Evolutionary conservation across 2,329 filamentous ascomycete genomes (phyloP).

Genomic region (Cladosporium velox): DNA sequence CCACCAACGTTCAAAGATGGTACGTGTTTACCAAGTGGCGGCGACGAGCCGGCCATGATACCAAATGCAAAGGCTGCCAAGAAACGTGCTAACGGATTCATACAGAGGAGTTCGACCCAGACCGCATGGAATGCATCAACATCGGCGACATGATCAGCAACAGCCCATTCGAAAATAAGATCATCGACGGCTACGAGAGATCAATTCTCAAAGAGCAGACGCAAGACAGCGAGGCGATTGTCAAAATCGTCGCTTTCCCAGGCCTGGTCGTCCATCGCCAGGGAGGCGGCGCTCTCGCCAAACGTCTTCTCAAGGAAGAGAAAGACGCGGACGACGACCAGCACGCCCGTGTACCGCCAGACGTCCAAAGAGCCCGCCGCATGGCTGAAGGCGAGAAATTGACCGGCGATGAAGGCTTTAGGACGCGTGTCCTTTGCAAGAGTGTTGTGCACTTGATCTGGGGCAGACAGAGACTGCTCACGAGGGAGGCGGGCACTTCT

Average conservation of each 20-base stretch:
- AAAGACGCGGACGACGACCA: constrained; percentile 24
- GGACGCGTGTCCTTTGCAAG: constrained; percentile 33
- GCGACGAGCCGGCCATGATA: not conserved
- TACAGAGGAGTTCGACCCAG: constrained; percentile 30
- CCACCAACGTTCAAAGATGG: constrained; percentile 37
- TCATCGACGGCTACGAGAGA: constrained; percentile 23
- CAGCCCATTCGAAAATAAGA: constrained; percentile 30
- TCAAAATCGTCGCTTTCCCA: constrained; percentile 33
- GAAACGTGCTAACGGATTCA: not conserved
- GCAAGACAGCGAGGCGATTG: constrained; percentile 32
- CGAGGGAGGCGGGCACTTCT: constrained; percentile 35
- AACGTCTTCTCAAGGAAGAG: constrained; percentile 25
- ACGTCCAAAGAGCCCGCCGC: constrained; percentile 16
- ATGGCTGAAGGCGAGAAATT: constrained; percentile 17
- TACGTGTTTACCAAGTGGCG: not conserved
- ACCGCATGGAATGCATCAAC: constrained; percentile 35
- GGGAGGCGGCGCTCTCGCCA: constrained; percentile 30
- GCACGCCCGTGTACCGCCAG: constrained; percentile 14
- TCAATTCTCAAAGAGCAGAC: constrained; percentile 25
- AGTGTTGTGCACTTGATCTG: constrained; percentile 32
- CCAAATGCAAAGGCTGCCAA: not conserved
- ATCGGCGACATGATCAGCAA: constrained; percentile 28
- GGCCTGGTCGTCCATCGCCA: constrained; percentile 33
- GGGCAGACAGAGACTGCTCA: constrained; percentile 35
- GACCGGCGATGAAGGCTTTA: constrained; percentile 30